phyloP scores from a whole-genome alignment of 2,329 filamentous ascomycete species.

The Verticillium longisporum region DNA sequence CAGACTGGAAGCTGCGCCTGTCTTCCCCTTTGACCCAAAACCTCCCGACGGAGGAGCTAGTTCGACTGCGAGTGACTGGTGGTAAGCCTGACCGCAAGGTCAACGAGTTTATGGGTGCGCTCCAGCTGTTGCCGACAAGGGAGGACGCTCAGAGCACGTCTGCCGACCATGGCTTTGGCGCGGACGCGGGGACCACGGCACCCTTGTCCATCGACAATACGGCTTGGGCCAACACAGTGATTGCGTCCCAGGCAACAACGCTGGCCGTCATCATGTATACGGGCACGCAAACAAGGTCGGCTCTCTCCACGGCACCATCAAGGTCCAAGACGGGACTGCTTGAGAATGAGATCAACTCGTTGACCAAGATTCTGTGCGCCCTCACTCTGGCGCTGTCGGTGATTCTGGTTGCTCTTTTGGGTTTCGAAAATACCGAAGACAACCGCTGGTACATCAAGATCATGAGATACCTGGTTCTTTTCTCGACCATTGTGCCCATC shows the following conservation, averaged over 20 bases:
- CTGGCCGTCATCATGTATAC: constrained; percentile 92
- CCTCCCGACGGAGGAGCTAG: constrained; percentile 66
- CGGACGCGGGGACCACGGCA: constrained; percentile 46
- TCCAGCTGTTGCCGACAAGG: constrained; percentile 62
- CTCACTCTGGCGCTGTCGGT: constrained; percentile 83
- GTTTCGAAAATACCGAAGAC: constrained; percentile 61
- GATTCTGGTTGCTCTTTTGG: constrained; percentile 79
- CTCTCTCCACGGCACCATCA: constrained; percentile 84
- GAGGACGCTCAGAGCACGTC: constrained; percentile 39
- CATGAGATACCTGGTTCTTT: constrained; percentile 94
- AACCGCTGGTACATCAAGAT: constrained; percentile 91
- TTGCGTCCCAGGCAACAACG: constrained; percentile 85
- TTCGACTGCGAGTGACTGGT: constrained; percentile 64
- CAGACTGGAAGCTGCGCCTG: constrained; percentile 93
- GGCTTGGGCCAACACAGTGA: constrained; percentile 96
- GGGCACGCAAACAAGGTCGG: constrained; percentile 86
- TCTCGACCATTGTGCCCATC: constrained; percentile 98
- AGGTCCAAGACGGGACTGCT: constrained; percentile 90
- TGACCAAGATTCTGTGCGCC: constrained; percentile 92
- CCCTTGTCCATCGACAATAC: constrained; percentile 93
- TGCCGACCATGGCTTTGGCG: constrained; percentile 14
- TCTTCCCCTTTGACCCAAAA: constrained; percentile 80
- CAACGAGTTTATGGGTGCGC: constrained; percentile 88
- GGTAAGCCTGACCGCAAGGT: constrained; percentile 90
- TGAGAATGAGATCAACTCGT: constrained; percentile 92